A percentile compares a stretch with the other conserved stretches of the same genome.
Evolutionary conservation across 805 yeast genomes (phyloP).

Genomic region (Wickerhamiella nectarea): DNA sequence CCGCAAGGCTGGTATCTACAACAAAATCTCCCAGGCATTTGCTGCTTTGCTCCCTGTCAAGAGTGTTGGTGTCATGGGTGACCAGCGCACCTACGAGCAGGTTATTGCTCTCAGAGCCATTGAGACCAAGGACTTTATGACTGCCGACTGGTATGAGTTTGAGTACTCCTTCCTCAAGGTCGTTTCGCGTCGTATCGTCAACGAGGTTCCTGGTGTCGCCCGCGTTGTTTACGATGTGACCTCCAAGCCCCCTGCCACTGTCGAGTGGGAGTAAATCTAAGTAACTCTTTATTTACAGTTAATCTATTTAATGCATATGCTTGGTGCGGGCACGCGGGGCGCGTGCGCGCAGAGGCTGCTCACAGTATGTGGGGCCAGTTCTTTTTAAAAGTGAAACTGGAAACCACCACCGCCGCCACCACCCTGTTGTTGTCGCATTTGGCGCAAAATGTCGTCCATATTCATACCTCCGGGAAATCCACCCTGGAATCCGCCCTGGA

Average conservation of each 20-base stretch:
- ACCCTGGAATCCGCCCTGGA: constrained; percentile 6
- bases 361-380: no score
- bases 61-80: constrained; percentile 99
- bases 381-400: background rate
- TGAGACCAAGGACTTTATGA: constrained; percentile 97
- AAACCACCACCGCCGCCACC: constrained; percentile 1
- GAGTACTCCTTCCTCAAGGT: constrained; percentile 84
- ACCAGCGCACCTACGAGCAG: constrained; percentile 97
- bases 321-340: background rate
- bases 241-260: constrained; percentile 99
- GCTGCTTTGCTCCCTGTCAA: constrained; percentile 95
- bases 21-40: constrained; percentile 91
- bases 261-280: constrained; percentile 84
- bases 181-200: constrained; percentile 91
- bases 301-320: background rate
- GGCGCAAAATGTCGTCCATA: background rate
- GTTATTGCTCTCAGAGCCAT: constrained; percentile 98
- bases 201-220: constrained; percentile 98
- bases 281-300: background rate
- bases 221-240: constrained; percentile 98
- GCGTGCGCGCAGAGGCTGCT: background rate
- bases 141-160: constrained; percentile 97
- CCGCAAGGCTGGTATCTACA: constrained; percentile 80
- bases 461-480: constrained; percentile 4
- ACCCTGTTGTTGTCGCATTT: constrained; percentile 2